Evolutionary conservation across 495 filamentous ascomycete species (phyloP), one percentile per base, ranked within the genome.

Genomic region (Peziza echinospora): DNA sequence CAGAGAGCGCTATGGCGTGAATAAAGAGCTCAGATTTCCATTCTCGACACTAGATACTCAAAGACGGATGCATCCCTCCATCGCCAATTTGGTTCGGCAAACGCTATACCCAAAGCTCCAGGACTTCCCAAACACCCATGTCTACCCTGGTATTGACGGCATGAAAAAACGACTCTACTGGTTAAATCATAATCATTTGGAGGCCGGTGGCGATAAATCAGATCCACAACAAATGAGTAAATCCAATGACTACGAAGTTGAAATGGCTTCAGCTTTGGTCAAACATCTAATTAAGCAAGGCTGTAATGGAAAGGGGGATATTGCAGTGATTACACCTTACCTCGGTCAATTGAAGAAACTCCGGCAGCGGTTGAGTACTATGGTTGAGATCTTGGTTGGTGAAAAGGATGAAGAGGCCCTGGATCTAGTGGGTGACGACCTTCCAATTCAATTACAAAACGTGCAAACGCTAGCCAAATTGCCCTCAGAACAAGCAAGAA

Each of bases 321-420:
- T 92, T 56, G 80, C 82, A 2, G 73, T 92, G 7, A 51, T 91
- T 1, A 85, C 82, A 1, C 84, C 80, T 0, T 84, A 85, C 52
- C 58, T 77, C 6, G 77, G 78, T 8, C 83, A 92, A 53, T 62
- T 91, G 5, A 67, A 71, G 24, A 71, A 68, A 28, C 64, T 89
- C 23, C 64, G 69, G 5, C 60, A 63, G 17, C 63, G 57, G 25
- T 60, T 87, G 30, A 50, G 57, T 3, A 53, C 51, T 2, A 60
- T 66, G 11, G 76, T 76, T 45, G 72, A 76, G 34, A 72, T 89
- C 13, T 63, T 72, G 5, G 43, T 87, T 17, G 72, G 72, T 11
- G 82, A 87, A 17, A 62, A 72, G 37, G 84, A 91, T 56, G 49
- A 67, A 17, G 72, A 75, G 23, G 69, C 72, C 1, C 64, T 84